Conservation (phyloP, 352 stramenopile species). For the Phytopythium chamaehyphon region DNA sequence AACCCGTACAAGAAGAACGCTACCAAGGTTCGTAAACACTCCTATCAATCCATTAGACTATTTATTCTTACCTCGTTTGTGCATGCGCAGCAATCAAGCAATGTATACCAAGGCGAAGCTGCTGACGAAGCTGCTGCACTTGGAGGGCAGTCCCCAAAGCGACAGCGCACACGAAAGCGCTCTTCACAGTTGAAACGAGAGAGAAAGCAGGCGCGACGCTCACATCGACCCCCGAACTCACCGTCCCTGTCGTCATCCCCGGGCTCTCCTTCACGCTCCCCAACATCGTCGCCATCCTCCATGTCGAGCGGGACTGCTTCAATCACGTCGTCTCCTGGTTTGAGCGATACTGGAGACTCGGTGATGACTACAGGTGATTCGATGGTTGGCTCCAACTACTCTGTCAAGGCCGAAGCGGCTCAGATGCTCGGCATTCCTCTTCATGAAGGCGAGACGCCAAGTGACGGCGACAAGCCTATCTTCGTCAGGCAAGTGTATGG, state of each 20-base stretch:
- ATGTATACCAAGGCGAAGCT: conserved; percentile 81
- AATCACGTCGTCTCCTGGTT: conserved; percentile 58
- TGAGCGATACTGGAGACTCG: conserved; percentile 58
- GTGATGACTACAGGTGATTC: conserved; percentile 37
- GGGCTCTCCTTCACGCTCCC: conserved; percentile 61
- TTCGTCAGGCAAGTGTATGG: conserved; percentile 72
- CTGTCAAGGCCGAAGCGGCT: conserved; percentile 70
- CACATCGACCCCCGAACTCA: conserved; percentile 55
- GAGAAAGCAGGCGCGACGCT: conserved; percentile 70
- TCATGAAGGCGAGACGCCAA: conserved; percentile 51
- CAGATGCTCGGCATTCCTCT: conserved; percentile 78
- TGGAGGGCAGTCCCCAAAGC: conserved; percentile 72
- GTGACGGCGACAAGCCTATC: conserved; percentile 42
- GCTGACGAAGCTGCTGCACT: conserved; percentile 80
- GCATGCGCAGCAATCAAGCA: conserved; percentile 49
- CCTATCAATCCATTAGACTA: not conserved
- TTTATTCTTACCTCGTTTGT: not conserved
- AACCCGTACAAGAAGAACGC: conserved; percentile 89
- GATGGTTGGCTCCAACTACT: conserved; percentile 71
- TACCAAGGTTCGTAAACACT: conserved; percentile 45
- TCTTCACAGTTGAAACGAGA: conserved; percentile 80
- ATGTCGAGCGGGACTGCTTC: conserved; percentile 46
- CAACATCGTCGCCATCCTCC: conserved; percentile 47
- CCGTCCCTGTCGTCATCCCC: conserved; percentile 70
- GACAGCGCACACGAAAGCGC: conserved; percentile 78